Evolutionary conservation across 1,284 basidiomycete genomes (phyloP).

Genomic region (Trametes hirsuta): DNA sequence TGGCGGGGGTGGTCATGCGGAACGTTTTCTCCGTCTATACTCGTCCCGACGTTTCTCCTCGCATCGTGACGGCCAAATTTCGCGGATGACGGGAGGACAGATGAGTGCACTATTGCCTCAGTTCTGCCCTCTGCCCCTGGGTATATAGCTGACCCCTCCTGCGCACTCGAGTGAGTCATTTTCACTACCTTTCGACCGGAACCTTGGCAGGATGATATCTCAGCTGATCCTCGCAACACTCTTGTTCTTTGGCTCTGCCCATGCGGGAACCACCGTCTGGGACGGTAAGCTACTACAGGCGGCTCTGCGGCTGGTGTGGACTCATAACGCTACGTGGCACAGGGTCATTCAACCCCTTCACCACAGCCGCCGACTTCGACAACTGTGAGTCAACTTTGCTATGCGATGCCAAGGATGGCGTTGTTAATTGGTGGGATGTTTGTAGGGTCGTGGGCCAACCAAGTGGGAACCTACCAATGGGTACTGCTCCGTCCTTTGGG

Average conservation of each 20-base stretch:
- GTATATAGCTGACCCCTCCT: conserved; percentile 13
- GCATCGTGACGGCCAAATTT: conserved; percentile 26
- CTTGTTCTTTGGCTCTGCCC: conserved; percentile 37
- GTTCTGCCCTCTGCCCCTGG: neutral
- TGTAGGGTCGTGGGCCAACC: conserved; percentile 60
- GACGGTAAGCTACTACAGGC: conserved; percentile 35
- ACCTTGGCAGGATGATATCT: conserved; percentile 25
- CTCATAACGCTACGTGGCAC: neutral
- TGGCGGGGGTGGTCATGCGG: conserved; percentile 26
- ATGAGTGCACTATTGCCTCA: neutral
- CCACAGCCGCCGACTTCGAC: conserved; percentile 53
- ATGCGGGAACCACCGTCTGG: conserved; percentile 56
- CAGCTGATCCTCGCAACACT: conserved; percentile 25
- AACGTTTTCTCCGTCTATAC: conserved; percentile 15
- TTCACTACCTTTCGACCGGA: neutral
- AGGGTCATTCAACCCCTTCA: conserved; percentile 50
- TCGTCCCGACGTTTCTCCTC: conserved; percentile 32
- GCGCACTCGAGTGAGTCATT: neutral
- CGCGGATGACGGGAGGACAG: conserved; percentile 10
- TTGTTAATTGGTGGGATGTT: neutral
- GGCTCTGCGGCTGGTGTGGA: neutral
- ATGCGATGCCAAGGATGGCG: neutral
- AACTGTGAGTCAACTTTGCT: conserved; percentile 43
- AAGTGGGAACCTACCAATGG: conserved; percentile 64
- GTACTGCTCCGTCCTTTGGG: conserved; percentile 27